These are phyloP conservation scores for Lactifluus pinguis DNA, from an alignment of 768 basidiomycete species.

Conservation along the genomic window DNA sequence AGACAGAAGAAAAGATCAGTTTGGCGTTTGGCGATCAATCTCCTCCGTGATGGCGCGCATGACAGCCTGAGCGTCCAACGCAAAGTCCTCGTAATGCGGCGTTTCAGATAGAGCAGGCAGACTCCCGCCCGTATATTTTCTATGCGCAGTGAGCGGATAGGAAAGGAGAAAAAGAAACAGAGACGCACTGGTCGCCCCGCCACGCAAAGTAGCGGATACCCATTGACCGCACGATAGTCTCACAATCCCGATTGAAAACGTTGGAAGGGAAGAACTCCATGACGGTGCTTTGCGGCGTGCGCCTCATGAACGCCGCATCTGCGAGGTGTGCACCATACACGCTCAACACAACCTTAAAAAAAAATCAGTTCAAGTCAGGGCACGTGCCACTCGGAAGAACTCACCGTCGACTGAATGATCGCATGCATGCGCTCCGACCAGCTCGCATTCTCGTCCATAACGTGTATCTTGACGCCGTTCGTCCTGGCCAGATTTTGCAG, in stretches of 20 bases:
- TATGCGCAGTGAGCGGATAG: not conserved
- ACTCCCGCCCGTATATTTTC: conserved; percentile 10
- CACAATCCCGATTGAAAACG: conserved; percentile 15
- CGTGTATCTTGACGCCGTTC: conserved; percentile 2
- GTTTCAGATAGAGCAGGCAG: not conserved
- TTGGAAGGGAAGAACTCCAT: conserved; percentile 17
- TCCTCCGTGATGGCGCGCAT: conserved; percentile 8
- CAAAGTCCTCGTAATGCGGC: not conserved
- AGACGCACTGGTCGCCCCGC: conserved; percentile 14
- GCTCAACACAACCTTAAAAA: conserved; percentile 12
- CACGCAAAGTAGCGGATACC: conserved; percentile 16
- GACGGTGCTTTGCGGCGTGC: conserved; percentile 2
- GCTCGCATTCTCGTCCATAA: conserved; percentile 10
- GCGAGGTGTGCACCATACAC: conserved; percentile 12
- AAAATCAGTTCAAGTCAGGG: not conserved
- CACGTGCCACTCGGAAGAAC: not conserved
- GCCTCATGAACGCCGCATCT: conserved; percentile 16
- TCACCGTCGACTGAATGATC: conserved; percentile 15
- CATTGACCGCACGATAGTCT: conserved; percentile 13
- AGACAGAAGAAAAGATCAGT: not conserved
- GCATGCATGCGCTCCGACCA: conserved; percentile 18
- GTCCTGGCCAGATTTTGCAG: conserved; percentile 38
- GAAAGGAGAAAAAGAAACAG: not conserved
- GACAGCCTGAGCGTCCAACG: conserved; percentile 11
- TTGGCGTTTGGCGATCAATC: not conserved